phyloP scores from a whole-genome alignment of 2,329 filamentous ascomycete genomes.

The Westerdykella aurantiaca region DNA sequence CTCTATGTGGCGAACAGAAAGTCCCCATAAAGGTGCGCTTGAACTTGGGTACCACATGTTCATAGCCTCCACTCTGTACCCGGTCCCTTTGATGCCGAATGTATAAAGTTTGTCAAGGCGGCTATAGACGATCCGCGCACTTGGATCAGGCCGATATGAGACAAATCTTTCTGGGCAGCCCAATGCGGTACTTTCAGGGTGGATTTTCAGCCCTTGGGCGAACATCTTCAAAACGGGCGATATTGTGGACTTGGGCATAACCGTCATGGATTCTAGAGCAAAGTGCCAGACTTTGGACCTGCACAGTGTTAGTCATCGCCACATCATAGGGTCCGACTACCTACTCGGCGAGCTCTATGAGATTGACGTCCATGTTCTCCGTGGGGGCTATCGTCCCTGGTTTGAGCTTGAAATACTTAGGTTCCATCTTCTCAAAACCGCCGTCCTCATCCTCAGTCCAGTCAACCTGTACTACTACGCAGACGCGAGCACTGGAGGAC shows the following conservation, averaged over 20 bases:
- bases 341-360: constrained; percentile 28
- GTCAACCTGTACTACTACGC: constrained; percentile 25
- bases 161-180: neutral
- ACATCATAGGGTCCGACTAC: constrained; percentile 1
- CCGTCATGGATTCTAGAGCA: constrained; percentile 21
- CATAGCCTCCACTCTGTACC: constrained; percentile 21
- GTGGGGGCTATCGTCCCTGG: constrained; percentile 9
- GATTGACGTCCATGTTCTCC: constrained; percentile 28
- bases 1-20: constrained; percentile 24
- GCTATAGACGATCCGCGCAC: constrained; percentile 10
- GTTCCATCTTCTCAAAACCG: constrained; percentile 22
- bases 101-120: constrained; percentile 27
- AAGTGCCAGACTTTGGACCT: constrained; percentile 29
- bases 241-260: constrained; percentile 10
- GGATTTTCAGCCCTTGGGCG: constrained; percentile 17
- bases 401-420: constrained; percentile 19
- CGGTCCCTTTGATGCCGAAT: constrained; percentile 23
- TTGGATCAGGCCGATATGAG: constrained; percentile 9
- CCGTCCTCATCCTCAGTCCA: constrained; percentile 30
- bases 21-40: constrained; percentile 23
- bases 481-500: neutral
- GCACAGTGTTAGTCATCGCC: constrained; percentile 5
- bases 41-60: constrained; percentile 25
- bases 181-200: neutral
- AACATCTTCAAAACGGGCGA: constrained; percentile 22